These are phyloP conservation scores for Kwoniella pini DNA, from an alignment of 768 basidiomycete genomes.

Conservation along the genomic window DNA sequence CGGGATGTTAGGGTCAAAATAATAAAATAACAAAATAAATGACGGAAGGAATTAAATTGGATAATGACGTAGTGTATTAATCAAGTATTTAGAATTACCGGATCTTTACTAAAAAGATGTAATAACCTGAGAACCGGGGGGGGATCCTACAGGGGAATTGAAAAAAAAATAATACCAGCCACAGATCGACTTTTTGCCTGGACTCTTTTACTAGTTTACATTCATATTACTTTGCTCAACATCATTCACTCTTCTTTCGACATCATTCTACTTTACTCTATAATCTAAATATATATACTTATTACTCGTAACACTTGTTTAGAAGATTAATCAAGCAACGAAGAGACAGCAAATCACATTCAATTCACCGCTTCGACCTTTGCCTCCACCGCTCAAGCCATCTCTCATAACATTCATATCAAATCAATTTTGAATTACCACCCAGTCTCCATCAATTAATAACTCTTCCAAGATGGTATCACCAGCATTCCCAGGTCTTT, in stretches of 20 bases:
- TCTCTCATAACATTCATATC: background rate
- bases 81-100: too few relatives aligned
- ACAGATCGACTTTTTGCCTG: constrained; percentile 10
- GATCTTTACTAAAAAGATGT: too few relatives aligned
- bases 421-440: constrained; percentile 5
- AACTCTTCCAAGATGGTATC: constrained; percentile 53
- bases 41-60: too few relatives aligned
- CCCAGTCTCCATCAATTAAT: background rate
- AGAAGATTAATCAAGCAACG: too few relatives aligned
- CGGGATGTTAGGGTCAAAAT: background rate
- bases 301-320: too few relatives aligned
- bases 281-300: background rate
- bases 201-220: background rate
- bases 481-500: constrained; percentile 68
- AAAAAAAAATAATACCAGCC: constrained; percentile 1
- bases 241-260: background rate
- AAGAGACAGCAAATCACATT: too few relatives aligned
- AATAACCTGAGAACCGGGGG: too few relatives aligned
- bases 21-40: background rate
- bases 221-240: too few relatives aligned
- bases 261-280: background rate
- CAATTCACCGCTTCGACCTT: too few relatives aligned
- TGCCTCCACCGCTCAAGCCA: constrained; percentile 14
- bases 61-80: too few relatives aligned
- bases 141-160: background rate